phyloP scores from a whole-genome alignment of 1,284 basidiomycete species.

The Trichosporon sp. region DNA sequence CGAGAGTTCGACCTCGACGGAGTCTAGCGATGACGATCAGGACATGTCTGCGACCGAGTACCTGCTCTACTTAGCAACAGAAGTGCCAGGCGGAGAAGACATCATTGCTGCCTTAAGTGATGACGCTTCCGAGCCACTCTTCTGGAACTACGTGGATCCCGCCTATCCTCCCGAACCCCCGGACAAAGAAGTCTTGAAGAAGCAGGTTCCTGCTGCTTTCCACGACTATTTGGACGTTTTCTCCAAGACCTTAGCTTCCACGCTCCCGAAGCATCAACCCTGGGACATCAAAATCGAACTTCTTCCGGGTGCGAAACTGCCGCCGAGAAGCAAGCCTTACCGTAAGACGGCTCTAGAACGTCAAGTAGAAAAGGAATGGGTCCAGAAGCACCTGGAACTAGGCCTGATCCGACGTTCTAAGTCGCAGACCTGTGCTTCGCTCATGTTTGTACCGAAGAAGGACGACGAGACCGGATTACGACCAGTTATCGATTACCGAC shows the following conservation, averaged over 20 bases:
- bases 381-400: constrained; percentile 46
- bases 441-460: constrained; percentile 54
- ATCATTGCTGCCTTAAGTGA: no score
- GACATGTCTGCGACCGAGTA: no score
- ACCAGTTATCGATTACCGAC: constrained; percentile 47
- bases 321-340: background rate
- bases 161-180: background rate
- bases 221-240: constrained; percentile 33
- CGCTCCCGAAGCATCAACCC: constrained; percentile 30
- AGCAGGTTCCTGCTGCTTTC: constrained; percentile 15
- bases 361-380: constrained; percentile 43
- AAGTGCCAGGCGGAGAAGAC: no score
- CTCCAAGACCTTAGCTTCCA: constrained; percentile 25
- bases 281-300: constrained; percentile 26
- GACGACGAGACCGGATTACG: constrained; percentile 47
- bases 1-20: no score
- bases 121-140: background rate
- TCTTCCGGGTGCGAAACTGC: background rate
- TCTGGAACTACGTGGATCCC: background rate
- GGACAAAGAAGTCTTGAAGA: background rate
- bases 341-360: constrained; percentile 30
- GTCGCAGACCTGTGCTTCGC: constrained; percentile 40
- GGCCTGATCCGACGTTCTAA: constrained; percentile 37
- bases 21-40: no score
- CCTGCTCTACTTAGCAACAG: no score